phyloP scores from a whole-genome alignment of 176 grass and related monocot species.

The Musa beccarii region DNA sequence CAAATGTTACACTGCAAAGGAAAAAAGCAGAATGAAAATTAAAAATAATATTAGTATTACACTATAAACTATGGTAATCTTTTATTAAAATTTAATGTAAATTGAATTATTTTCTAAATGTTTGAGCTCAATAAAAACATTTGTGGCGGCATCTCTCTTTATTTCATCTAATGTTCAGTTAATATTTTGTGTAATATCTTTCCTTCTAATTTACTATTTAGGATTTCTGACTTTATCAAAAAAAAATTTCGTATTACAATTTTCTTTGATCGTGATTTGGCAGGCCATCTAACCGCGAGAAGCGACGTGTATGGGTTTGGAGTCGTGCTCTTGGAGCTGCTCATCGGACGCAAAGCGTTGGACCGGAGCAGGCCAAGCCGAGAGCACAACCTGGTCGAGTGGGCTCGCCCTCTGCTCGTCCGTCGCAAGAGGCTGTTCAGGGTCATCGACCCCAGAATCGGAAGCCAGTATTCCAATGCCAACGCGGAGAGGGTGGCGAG shows the following conservation, averaged over 20 bases:
- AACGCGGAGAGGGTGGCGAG: slow-evolving; percentile 53
- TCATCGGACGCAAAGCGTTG: slow-evolving; percentile 77
- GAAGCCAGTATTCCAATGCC: slow-evolving; percentile 73
- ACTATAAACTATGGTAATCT: too few relatives aligned
- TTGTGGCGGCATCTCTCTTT: too few relatives aligned
- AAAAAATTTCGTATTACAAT: background rate
- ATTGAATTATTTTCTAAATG: too few relatives aligned
- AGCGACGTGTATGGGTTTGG: slow-evolving; percentile 97
- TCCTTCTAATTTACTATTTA: background rate
- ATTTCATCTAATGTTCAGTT: too few relatives aligned
- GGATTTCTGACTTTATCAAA: slow-evolving; percentile 4
- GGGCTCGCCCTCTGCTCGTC: slow-evolving; percentile 80
- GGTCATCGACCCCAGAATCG: slow-evolving; percentile 88
- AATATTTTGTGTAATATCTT: background rate
- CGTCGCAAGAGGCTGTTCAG: slow-evolving; percentile 73
- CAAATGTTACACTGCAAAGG: too few relatives aligned
- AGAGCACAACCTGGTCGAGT: slow-evolving; percentile 86
- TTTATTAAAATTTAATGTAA: too few relatives aligned
- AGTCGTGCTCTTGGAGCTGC: slow-evolving; percentile 83
- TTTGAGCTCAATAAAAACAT: too few relatives aligned
- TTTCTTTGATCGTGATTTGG: background rate
- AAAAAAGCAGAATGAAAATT: too few relatives aligned
- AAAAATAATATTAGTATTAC: too few relatives aligned
- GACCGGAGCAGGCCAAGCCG: slow-evolving; percentile 68
- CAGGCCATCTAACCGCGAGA: slow-evolving; percentile 83